Percentiles rank a stretch among this genome's conserved stretches.
phyloP scores from a whole-genome alignment of 495 filamentous ascomycete genomes.

The Cairneyella variabilis region DNA sequence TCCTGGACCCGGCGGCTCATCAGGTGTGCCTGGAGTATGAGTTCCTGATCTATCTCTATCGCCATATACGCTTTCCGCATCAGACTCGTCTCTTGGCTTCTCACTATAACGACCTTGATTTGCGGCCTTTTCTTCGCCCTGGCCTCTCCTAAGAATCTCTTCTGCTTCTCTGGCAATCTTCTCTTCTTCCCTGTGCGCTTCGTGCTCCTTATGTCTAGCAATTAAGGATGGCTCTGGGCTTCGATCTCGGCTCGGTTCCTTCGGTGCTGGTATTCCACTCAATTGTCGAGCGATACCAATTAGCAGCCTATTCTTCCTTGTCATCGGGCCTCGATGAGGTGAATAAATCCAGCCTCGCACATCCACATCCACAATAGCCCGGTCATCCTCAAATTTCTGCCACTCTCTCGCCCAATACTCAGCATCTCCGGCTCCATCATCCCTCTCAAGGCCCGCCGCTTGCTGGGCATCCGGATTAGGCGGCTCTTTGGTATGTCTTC shows the following conservation, averaged over 20 bases:
- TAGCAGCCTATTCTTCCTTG: slow-evolving; percentile 77
- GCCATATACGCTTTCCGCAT: slow-evolving; percentile 26
- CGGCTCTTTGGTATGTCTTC: slow-evolving; percentile 50
- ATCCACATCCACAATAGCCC: slow-evolving; percentile 86
- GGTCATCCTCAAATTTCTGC: slow-evolving; percentile 67
- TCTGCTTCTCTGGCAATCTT: slow-evolving; percentile 68
- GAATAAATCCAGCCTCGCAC: slow-evolving; percentile 88
- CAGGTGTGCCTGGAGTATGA: slow-evolving; percentile 19
- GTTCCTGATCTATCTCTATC: slow-evolving; percentile 10
- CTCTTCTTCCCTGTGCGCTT: slow-evolving; percentile 49
- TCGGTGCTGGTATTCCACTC: slow-evolving; percentile 76
- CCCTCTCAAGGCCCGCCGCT: slow-evolving; percentile 23
- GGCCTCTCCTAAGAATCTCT: slow-evolving; percentile 65
- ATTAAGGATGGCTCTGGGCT: slow-evolving; percentile 21
- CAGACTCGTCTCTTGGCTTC: slow-evolving; percentile 32
- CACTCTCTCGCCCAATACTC: slow-evolving; percentile 69
- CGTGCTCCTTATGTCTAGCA: slow-evolving; percentile 33
- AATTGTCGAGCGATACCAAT: slow-evolving; percentile 79
- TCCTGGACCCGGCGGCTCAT: slow-evolving; percentile 33
- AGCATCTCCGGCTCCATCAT: slow-evolving; percentile 39
- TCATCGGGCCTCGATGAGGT: slow-evolving; percentile 83
- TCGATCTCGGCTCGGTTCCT: slow-evolving; percentile 20
- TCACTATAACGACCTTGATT: slow-evolving; percentile 59
- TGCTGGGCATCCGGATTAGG: slow-evolving; percentile 17
- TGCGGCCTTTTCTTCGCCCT: slow-evolving; percentile 66